Evolutionary conservation across 495 filamentous ascomycete genomes (phyloP), one percentile per base, ranked within the genome.

Genomic region (Lasiosphaeris hirsuta): DNA sequence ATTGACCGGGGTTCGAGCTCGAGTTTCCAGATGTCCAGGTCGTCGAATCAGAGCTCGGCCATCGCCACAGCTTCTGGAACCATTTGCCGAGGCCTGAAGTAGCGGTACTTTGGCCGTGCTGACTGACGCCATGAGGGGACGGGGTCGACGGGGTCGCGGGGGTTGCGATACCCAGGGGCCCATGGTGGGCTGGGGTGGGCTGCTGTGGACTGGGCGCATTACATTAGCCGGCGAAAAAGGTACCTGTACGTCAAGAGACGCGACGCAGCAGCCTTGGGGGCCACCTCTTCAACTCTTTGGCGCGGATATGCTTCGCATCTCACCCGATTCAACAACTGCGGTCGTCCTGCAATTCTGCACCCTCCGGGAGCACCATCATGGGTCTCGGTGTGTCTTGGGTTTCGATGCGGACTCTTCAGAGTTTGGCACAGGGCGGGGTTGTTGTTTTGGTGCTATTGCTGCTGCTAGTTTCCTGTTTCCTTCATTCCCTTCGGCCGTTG

Each of bases 71-170:
- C 59, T 66, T 67, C 64, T 69, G 66, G 68, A 67, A 69, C 59
- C 53, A 63, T 62, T 63, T 67, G 59, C 64, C 63, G 68, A 67
- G 52, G 13, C 54, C 41, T 41, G 46, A 63, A 37, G 62, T 67
- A 60, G 34, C 45, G 17, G 35, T 60, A 64, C 61, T 61, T 64
- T 52, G 58, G 14, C 37, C 54, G 13, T 37, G 10, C 30, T 30
- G 48, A 57, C 44, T 57, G 45, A 57, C 57, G 53, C 54, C 63
- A 65, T 65, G 64, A 63, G 50, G 41, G 57, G 23, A 30, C 23
- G 23, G 23, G 23, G 23, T 30, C 23, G 23, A 30, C 23, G 23
- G 23, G 23, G 23, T 30, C 23, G 23, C 23, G 40, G 45, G 52
- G 44, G 60, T 67, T 43, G 54, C 60, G 15, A 57, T 57, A 58